Base-by-base conservation (phyloP, 768 basidiomycete genomes). In the Steccherinum ochraceum region DNA sequence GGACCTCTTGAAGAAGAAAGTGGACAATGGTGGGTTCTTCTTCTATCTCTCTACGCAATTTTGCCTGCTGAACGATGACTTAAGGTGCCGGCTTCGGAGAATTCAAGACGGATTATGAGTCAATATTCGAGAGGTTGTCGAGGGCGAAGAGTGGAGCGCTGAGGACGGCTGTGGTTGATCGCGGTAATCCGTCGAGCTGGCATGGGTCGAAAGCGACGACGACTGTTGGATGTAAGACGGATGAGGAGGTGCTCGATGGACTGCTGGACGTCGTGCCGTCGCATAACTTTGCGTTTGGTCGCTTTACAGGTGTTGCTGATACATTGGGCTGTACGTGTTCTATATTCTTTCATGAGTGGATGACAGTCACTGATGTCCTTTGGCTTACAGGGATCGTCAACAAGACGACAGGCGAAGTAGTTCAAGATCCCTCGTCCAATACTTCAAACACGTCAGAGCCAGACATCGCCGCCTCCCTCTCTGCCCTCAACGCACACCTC, bases 191-290 rank as follows among this genome's bases (percentile, higher is more conserved):
- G 0, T 69, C 72, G 3, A 79, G 81, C 21, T 92, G 91, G 88
- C 89, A 93, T 56, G 90, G 89, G 7, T 73, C 80, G 46, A 93
- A 90, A 65, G 89, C 89, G 16, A 87, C 76, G 5, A 90, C 88
- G 2, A 75, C 80, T 18, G 68, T 93, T 21, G 79, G 80, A 20
- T 96, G 93, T 61, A 75, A 74, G 52, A 79, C 64, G 26, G 95
- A 99, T 61, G 80, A 77, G 1, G 90, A 94, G 59, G 79, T 93
- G 4, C 59, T 93, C 27, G 73, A 84, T n/a, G 84, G 81, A 0
- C 56, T 96, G 46, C 41, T 84, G 41, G 75, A 80, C 41, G 64
- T 81, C 11, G 60, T 80, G 2, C 77, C 77, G 0, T 70, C 72
- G 12, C 91, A 96, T 65, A 80, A 92, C 27, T 90, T 96, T 61